phyloP scores from a whole-genome alignment of 371 early-diverging fungal genomes.

The Chytridiales sp. region DNA sequence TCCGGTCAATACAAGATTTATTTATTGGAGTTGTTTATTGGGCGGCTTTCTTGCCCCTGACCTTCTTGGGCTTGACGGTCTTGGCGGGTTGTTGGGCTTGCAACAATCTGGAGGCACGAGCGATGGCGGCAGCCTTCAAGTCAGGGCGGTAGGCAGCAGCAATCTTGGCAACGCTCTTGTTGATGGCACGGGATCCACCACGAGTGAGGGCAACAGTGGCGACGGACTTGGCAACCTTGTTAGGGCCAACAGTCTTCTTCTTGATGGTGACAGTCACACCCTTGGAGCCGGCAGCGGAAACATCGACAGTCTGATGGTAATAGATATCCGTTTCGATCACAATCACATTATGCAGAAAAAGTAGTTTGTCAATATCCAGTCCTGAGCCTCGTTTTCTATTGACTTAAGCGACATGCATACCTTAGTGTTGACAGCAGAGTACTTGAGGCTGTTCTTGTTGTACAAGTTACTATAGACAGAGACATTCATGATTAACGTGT shows the following conservation, averaged over 20 bases:
- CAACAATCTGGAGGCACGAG: constrained; percentile 74
- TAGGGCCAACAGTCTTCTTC: constrained; percentile 57
- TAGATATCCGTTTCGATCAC: background rate
- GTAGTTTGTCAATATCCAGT: background rate
- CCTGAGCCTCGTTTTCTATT: background rate
- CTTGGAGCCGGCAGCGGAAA: constrained; percentile 44
- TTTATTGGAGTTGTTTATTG: too few species aligned
- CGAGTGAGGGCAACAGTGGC: constrained; percentile 58
- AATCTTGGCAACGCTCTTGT: constrained; percentile 70
- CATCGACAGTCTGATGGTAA: constrained; percentile 29
- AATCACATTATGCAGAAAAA: background rate
- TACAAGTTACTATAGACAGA: constrained; percentile 59
- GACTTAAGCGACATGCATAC: constrained; percentile 12
- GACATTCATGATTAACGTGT: background rate
- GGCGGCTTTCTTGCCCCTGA: constrained; percentile 28
- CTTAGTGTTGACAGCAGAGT: constrained; percentile 73
- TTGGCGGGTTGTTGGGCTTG: constrained; percentile 53
- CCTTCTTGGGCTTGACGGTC: constrained; percentile 55
- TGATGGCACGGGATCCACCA: constrained; percentile 66
- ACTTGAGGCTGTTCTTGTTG: constrained; percentile 84
- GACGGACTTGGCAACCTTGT: constrained; percentile 56
- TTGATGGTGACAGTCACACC: constrained; percentile 66
- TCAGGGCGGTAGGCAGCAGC: constrained; percentile 74
- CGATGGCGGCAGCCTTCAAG: constrained; percentile 77
- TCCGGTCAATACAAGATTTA: too few species aligned